Percentiles rank a stretch among this genome's conserved stretches.
These are phyloP conservation scores for Mikania micrantha DNA, from an alignment of 129 eudicot species.

Conservation along the genomic window DNA sequence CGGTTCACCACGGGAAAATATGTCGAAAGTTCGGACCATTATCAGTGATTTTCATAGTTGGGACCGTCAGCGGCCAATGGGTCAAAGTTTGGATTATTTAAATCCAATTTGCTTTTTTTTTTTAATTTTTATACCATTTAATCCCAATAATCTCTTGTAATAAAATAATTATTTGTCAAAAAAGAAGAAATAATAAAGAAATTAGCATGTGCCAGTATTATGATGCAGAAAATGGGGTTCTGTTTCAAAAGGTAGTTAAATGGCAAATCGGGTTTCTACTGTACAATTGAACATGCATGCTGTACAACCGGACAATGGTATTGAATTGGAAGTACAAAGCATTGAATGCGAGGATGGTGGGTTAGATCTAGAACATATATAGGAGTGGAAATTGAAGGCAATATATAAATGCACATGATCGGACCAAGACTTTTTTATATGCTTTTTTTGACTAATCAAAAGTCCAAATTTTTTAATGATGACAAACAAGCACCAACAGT, in stretches of 20 bases:
- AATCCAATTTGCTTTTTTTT: too few relatives aligned
- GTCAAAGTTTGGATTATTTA: too few relatives aligned
- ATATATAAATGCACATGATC: not conserved
- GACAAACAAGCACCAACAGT: conserved; percentile 15
- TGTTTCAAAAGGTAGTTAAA: not conserved
- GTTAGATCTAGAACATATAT: not conserved
- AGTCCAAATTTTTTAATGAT: conserved; percentile 21
- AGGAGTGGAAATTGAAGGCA: conserved; percentile 4
- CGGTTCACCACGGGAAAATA: too few relatives aligned
- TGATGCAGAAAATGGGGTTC: not conserved
- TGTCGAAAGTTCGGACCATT: too few relatives aligned
- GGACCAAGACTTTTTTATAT: not conserved
- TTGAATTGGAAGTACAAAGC: not conserved
- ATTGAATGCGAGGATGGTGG: not conserved
- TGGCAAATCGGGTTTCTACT: not conserved
- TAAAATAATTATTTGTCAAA: too few relatives aligned
- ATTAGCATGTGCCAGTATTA: not conserved
- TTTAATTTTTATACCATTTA: too few relatives aligned
- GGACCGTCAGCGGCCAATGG: too few relatives aligned
- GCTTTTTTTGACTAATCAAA: conserved; percentile 1
- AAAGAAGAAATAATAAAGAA: too few relatives aligned
- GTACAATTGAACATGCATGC: not conserved
- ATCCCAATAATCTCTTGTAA: too few relatives aligned
- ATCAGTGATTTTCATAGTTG: too few relatives aligned
- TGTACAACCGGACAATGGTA: not conserved